Evolutionary conservation across 495 filamentous ascomycete genomes (phyloP), one percentile per base, ranked within the genome.

Genomic region (Penicillium ochrochloron): DNA sequence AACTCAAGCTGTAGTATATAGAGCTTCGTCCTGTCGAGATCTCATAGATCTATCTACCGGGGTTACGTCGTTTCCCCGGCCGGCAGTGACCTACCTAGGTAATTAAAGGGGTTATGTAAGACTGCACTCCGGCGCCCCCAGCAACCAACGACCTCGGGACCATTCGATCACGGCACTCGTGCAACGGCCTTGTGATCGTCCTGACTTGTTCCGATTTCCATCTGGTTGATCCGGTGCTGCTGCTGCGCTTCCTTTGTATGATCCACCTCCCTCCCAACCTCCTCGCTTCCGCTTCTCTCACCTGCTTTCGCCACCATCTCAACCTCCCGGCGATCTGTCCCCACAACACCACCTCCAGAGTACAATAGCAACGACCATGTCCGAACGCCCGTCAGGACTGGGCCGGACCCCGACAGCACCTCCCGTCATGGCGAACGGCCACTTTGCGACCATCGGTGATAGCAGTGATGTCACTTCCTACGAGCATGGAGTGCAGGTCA

Each of bases 401-500:
- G 70, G 61, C 59, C 71, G 68, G 61, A 75, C 62, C 37, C 78
- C 78, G 57, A 84, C 85, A 35, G 88, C 87, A 15, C 85, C 84
- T 39, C 78, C 85, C 50, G 62, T 83, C 64, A 86, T 90, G 83
- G 85, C 85, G 83, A 97, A 97, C 78, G 91, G 91, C 68, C 93
- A 97, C 75, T 94, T 97, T 78, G 92, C 92, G 66, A 80, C 86
- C 48, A 85, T 93, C 75, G 91, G 90, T 76, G 83, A 84, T 76
- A 82, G 85, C 62, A 82, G 82, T 50, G 86, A 90, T 69, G 82
- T 90, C 44, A 73, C 73, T n/a, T 75, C 75, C 37, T 97, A 93
- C 75, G 90, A 91, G 73, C 92, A 95, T 85, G 95, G 95, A 56
- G 91, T 97, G 70, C 95, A 99, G 80, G 93, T 98, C 69, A 91